phyloP scores from a whole-genome alignment of 73 alveolate species.

The Blepharisma japonicum region DNA sequence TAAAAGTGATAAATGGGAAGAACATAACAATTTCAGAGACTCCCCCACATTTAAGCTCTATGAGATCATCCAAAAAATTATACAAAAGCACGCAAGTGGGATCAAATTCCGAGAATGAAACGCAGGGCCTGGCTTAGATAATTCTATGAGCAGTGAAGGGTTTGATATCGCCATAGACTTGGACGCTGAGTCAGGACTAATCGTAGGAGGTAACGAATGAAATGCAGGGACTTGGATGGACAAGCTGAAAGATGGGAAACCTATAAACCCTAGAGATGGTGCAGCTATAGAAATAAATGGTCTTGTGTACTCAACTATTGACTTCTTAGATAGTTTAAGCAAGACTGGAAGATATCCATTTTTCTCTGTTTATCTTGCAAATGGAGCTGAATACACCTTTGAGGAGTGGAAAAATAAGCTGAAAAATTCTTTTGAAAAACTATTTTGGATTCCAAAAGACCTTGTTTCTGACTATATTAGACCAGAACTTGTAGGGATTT shows the following conservation, averaged over 20 bases:
- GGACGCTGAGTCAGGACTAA: conserved; percentile 87
- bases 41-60: not conserved
- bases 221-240: conserved; percentile 99
- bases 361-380: conserved; percentile 48
- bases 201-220: conserved; percentile 90
- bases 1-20: too few species aligned
- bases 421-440: not conserved
- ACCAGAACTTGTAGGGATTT: not conserved
- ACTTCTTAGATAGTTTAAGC: conserved; percentile 48
- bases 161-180: conserved; percentile 79
- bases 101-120: conserved; percentile 95
- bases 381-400: conserved; percentile 74
- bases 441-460: not conserved
- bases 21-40: not conserved
- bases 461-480: not conserved
- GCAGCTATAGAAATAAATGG: conserved; percentile 96
- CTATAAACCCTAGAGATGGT: conserved; percentile 98
- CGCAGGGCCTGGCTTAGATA: conserved; percentile 91
- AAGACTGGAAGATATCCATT: conserved; percentile 10
- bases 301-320: conserved; percentile 68
- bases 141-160: conserved; percentile 90
- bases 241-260: conserved; percentile 95
- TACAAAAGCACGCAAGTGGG: conserved; percentile 44
- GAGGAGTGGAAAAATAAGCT: conserved; percentile 52
- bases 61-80: conserved; percentile 44